These are phyloP conservation scores for Monosporozyma yasuniensis DNA, from an alignment of 805 yeast genomes.

Conservation along the genomic window DNA sequence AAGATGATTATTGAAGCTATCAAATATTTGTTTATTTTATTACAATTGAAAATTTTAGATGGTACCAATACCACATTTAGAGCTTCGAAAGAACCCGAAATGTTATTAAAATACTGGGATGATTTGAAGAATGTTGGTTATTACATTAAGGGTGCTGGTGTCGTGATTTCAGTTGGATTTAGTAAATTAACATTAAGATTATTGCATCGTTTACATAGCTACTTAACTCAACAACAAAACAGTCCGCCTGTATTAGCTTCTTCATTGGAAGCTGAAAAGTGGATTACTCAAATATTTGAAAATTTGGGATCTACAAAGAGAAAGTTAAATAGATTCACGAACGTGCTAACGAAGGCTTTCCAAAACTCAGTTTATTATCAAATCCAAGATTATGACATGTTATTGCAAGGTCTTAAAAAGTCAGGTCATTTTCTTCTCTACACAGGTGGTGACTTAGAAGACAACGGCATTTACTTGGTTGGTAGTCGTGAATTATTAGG, in stretches of 20 bases:
- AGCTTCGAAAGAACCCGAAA: conserved; percentile 88
- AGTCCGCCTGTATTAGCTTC: conserved; percentile 44
- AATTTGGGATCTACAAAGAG: conserved; percentile 70
- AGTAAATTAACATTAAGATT: conserved; percentile 56
- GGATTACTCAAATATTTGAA: conserved; percentile 61
- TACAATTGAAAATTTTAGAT: conserved; percentile 72
- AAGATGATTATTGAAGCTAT: conserved; percentile 64
- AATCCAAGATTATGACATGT: conserved; percentile 40
- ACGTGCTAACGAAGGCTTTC: conserved; percentile 56
- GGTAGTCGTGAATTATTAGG: conserved; percentile 48
- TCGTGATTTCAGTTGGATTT: conserved; percentile 71
- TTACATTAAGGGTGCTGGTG: conserved; percentile 73
- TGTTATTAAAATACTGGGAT: conserved; percentile 73
- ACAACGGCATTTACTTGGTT: conserved; percentile 69
- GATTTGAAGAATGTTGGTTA: conserved; percentile 69
- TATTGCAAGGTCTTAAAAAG: conserved; percentile 50
- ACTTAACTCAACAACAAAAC: conserved; percentile 60
- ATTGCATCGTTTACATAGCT: conserved; percentile 57
- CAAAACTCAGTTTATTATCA: conserved; percentile 63
- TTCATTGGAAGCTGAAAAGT: conserved; percentile 42
- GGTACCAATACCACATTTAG: conserved; percentile 65
- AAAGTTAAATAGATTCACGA: conserved; percentile 70
- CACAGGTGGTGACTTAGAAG: conserved; percentile 57
- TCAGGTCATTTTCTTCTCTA: conserved; percentile 70
- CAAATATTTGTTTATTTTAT: conserved; percentile 58